phyloP scores from a whole-genome alignment of 352 stramenopile genomes.

The Plasmopara viticola region DNA sequence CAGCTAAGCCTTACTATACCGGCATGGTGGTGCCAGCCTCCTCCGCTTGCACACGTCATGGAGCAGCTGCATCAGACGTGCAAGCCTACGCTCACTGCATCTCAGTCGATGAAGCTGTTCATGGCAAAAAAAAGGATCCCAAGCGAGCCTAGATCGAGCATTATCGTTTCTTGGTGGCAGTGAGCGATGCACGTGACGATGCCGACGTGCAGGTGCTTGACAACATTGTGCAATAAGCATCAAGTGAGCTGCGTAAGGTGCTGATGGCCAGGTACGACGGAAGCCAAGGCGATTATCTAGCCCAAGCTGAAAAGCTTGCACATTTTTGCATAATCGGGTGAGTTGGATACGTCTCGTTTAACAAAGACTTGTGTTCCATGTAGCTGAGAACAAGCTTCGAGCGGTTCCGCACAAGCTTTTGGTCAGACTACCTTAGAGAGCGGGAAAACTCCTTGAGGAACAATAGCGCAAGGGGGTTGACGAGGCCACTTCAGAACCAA shows the following conservation, averaged over 20 bases:
- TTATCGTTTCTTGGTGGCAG: not conserved
- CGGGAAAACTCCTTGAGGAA: not conserved
- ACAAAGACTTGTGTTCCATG: not conserved
- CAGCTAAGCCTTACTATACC: not conserved
- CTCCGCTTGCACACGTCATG: not conserved
- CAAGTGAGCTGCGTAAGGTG: not conserved
- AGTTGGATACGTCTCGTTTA: not conserved
- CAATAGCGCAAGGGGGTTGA: not conserved
- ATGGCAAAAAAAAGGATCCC: not conserved
- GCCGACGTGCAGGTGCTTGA: not conserved
- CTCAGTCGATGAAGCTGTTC: not conserved
- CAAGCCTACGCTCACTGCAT: not conserved
- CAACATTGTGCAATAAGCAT: slow-evolving; percentile 1
- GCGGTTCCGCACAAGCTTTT: not conserved
- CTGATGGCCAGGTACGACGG: not conserved
- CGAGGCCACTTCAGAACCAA: not conserved
- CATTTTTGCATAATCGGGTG: not conserved
- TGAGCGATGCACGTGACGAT: too few relatives aligned
- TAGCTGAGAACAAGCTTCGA: not conserved
- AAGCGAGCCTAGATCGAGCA: not conserved
- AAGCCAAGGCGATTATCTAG: not conserved
- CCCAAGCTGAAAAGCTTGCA: not conserved
- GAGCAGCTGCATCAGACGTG: not conserved
- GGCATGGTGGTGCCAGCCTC: not conserved
- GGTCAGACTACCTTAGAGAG: not conserved